A percentile compares a stretch with the other conserved stretches of the same genome.
phyloP scores from a whole-genome alignment of 495 filamentous ascomycete genomes.

The Glutinoglossum americanum region DNA sequence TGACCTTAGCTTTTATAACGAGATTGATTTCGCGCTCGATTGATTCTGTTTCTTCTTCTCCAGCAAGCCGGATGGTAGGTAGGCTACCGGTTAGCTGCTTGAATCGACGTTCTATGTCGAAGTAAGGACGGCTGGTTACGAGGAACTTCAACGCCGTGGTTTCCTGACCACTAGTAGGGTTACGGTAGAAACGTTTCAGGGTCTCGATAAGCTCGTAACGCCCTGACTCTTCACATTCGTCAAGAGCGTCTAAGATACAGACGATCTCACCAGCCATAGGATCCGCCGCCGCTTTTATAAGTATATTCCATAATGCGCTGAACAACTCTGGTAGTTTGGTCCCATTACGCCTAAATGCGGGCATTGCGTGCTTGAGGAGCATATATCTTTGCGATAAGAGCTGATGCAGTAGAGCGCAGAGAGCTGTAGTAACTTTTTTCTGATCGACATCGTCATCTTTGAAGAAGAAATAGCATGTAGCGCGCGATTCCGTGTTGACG shows the following conservation, averaged over 20 bases:
- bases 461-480: conserved; percentile 23
- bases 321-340: neutral
- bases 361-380: conserved; percentile 10
- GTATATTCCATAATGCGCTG: neutral
- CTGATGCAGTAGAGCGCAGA: conserved; percentile 19
- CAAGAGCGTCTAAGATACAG: neutral
- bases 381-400: conserved; percentile 12
- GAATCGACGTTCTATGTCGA: neutral
- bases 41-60: neutral
- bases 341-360: neutral
- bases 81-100: neutral
- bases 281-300: neutral
- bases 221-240: neutral
- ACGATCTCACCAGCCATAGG: neutral
- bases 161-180: neutral
- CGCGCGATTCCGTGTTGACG: conserved; percentile 8
- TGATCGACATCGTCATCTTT: conserved; percentile 15
- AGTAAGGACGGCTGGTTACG: neutral
- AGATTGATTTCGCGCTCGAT: neutral
- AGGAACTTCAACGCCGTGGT: neutral
- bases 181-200: neutral
- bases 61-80: neutral
- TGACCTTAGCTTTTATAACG: neutral
- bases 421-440: conserved; percentile 9
- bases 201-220: neutral